Evolutionary conservation across 495 filamentous ascomycete genomes (phyloP).

Genomic region (Aspergillus bridgeri): DNA sequence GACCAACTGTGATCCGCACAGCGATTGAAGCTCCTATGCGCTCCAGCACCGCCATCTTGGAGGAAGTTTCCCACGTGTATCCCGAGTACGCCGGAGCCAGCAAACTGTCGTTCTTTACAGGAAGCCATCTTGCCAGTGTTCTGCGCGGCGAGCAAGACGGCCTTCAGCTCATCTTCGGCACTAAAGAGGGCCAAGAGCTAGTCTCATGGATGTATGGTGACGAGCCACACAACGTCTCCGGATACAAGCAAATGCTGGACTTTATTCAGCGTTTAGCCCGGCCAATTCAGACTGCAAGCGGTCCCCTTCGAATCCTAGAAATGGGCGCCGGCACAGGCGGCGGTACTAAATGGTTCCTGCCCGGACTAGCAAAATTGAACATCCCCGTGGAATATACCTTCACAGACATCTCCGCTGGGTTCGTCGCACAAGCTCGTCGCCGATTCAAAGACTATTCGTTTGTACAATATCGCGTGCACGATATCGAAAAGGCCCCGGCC

Average conservation of each 20-base stretch:
- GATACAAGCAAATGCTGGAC: conserved; percentile 41
- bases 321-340: conserved; percentile 48
- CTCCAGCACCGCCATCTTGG: conserved; percentile 30
- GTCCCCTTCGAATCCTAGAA: conserved; percentile 39
- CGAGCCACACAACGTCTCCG: conserved; percentile 35
- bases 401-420: conserved; percentile 44
- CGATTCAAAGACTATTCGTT: conserved; percentile 41
- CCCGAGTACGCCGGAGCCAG: conserved; percentile 38
- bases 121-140: conserved; percentile 38
- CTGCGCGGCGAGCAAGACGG: conserved; percentile 44
- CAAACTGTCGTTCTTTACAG: conserved; percentile 42
- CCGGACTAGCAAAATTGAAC: conserved; percentile 30
- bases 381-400: conserved; percentile 48
- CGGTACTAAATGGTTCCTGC: conserved; percentile 36
- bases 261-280: conserved; percentile 33
- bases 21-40: conserved; percentile 27
- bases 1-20: conserved; percentile 35
- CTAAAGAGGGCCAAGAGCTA: conserved; percentile 41
- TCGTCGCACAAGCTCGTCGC: conserved; percentile 39
- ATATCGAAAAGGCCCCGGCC: conserved; percentile 42
- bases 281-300: conserved; percentile 11
- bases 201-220: conserved; percentile 45
- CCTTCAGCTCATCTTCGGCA: conserved; percentile 47
- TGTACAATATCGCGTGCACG: conserved; percentile 39
- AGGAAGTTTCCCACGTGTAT: conserved; percentile 31